Percentiles rank a stretch among this genome's conserved stretches.
phyloP scores from a whole-genome alignment of 1,284 basidiomycete species.

The Hemileia vastatrix region DNA sequence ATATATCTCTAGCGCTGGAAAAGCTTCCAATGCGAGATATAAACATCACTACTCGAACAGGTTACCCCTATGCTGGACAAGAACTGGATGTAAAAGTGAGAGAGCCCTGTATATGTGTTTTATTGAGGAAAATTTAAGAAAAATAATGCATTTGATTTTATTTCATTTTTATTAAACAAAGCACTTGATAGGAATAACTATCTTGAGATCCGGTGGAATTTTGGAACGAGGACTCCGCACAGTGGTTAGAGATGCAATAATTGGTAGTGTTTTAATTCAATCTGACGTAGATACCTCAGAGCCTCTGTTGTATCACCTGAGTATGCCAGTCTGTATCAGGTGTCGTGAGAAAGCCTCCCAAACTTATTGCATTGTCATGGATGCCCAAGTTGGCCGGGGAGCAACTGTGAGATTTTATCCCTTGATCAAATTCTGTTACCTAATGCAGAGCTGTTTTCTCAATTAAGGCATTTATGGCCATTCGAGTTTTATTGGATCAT shows the following conservation, averaged over 20 bases:
- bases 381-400: too few species aligned
- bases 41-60: slow-evolving; percentile 60
- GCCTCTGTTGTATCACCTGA: slow-evolving; percentile 71
- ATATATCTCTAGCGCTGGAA: slow-evolving; percentile 69
- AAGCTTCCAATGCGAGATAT: slow-evolving; percentile 63
- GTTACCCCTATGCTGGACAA: slow-evolving; percentile 55
- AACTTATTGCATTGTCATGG: slow-evolving; percentile 78
- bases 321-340: slow-evolving; percentile 65
- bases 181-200: slow-evolving; percentile 71
- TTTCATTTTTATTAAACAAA: slow-evolving; percentile 34
- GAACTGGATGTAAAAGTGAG: slow-evolving; percentile 54
- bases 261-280: slow-evolving; percentile 81
- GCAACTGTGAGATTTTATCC: too few species aligned
- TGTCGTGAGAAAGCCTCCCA: slow-evolving; percentile 56
- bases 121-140: too few species aligned
- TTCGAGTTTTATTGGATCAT: slow-evolving; percentile 88
- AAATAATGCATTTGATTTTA: too few species aligned
- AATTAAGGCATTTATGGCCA: slow-evolving; percentile 70
- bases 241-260: slow-evolving; percentile 73
- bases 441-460: too few species aligned
- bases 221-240: slow-evolving; percentile 80
- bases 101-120: too few species aligned
- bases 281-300: slow-evolving; percentile 75
- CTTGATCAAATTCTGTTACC: too few species aligned
- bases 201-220: slow-evolving; percentile 76